These are phyloP conservation scores for Pyrenula massariospora DNA, from an alignment of 495 filamentous ascomycete species.

Conservation along the genomic window DNA sequence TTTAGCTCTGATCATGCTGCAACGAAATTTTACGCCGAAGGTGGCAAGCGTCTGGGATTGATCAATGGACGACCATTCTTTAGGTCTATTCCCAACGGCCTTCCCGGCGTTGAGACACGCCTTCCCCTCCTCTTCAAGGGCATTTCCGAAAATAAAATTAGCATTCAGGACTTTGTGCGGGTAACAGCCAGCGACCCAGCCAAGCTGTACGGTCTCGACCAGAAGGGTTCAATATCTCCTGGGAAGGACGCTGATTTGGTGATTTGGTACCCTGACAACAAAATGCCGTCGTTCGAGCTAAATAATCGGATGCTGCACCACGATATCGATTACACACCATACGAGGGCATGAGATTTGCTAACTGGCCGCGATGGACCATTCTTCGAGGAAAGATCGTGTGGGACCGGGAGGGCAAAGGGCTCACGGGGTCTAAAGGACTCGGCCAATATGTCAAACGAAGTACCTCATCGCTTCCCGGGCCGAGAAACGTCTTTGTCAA, in stretches of 20 bases:
- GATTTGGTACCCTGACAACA: conserved; percentile 24
- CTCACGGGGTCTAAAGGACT: conserved; percentile 34
- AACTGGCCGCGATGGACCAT: conserved; percentile 54
- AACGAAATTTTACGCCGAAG: background rate
- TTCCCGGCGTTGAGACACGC: conserved; percentile 50
- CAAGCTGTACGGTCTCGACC: conserved; percentile 46
- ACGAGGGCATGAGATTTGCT: conserved; percentile 38
- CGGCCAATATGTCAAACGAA: conserved; percentile 43
- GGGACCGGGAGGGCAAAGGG: conserved; percentile 38
- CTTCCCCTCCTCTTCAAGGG: conserved; percentile 27
- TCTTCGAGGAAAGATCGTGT: conserved; percentile 44
- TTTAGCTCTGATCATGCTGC: conserved; percentile 30
- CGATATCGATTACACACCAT: conserved; percentile 50
- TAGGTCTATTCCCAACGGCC: conserved; percentile 44
- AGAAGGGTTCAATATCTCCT: conserved; percentile 42
- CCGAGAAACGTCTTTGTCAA: background rate
- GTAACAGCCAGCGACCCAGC: conserved; percentile 44
- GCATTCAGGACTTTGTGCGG: conserved; percentile 44
- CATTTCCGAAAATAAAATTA: conserved; percentile 24
- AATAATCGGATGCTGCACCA: conserved; percentile 45
- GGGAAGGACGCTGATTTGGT: conserved; percentile 36
- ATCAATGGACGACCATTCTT: conserved; percentile 29
- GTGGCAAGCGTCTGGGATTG: background rate
- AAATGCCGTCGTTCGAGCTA: conserved; percentile 25
- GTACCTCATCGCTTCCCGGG: conserved; percentile 23